Evolutionary conservation across 345 rosid species (phyloP), one percentile per base, ranked within the genome.

Genomic region (Lagerstroemia speciosa): DNA sequence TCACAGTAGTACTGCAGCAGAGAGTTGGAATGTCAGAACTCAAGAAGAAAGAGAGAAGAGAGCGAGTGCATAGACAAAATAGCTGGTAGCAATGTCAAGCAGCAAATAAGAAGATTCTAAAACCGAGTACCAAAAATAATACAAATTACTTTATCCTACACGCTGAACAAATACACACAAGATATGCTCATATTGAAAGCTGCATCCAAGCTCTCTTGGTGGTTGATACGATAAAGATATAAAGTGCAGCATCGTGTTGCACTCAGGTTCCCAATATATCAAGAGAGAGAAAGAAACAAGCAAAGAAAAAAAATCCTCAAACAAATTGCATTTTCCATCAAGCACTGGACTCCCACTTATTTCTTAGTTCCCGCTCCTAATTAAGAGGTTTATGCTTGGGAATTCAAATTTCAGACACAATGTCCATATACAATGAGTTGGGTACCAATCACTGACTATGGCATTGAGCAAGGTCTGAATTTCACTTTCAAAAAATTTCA

Each of bases 1-100:
- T 85, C 80, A 1, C 72, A 33, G 70, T 82, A 82, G 63, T 82
- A 80, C 89, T 82, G 78, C 75, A 77, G 40, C 38, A 70, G 6
- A 63, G 48, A 62, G 2, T 36, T 9, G 33, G 10, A 26, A 46
- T 38, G 36, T 36, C 30, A 62, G 64, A 62, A 58, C 26, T 31
- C 65, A 62, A 62, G 55, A 62, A 20, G 14, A 6, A 1, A 15
- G 4, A 16, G n/a, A 31, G 20, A 15, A 30, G 6, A 16, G 3
- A 16, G 1, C 8, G 38, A 36, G 5, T 36, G 38, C 8, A 12
- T 2, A 62, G 40, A 33, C 16, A 62, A 17, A 2, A 33, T n/a
- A 62, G 38, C 24, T 5, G 12, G 7, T 31, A 4, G 1, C 27
- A 16, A 14, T 31, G 65, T 0, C 7, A 31, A 26, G 37, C 32